Base-by-base conservation (phyloP, 768 basidiomycete species). In the Butyriboletus loyo region DNA sequence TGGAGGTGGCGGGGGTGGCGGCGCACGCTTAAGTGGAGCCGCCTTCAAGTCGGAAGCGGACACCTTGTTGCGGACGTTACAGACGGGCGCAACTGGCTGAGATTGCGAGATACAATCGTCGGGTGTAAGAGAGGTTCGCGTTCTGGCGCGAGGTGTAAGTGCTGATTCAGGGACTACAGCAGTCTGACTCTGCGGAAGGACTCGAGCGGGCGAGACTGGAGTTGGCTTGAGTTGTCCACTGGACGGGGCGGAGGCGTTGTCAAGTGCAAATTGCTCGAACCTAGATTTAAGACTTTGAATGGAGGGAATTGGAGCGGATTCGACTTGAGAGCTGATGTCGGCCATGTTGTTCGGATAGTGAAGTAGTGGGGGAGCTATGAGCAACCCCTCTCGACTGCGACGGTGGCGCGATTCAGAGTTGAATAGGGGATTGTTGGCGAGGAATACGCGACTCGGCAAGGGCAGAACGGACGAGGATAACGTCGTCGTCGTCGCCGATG, bases 241-340 rank as follows among this genome's bases (percentile, higher is more conserved):
- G 42, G 46, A 30, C 19, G 49, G 25, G 10, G 42, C 5, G 19
- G 57, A 51, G 53, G 62, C 54, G 13, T 74, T 69, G 10, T 73
- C 72, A 41, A 73, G 72, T 4, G 86, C 84, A 24, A 88, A 70
- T 59, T 83, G 78, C 64, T 91, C 88, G 62, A 89, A 91, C 61
- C 74, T 80, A 28, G 85, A 87, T 40, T 80, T 80, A 17, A 91
- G 74, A 54, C 77, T 87, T 67, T 79, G 84, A 48, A 90, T 87
- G 3, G 87, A 83, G 35, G 81, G 80, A 17, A 77, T 73, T 34
- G 83, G 75, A 4, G 71, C 73, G 19, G 79, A 77, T 66, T 87
- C 81, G 56, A 84, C 73, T 55, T 66, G 47, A n/a, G 65, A 50
- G 21, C 34, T 49, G 43, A 31, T 27, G n/a, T 57, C 52, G 28